Conservation (phyloP, 202 grass and related monocot genomes). For the Carex arenaria region DNA sequence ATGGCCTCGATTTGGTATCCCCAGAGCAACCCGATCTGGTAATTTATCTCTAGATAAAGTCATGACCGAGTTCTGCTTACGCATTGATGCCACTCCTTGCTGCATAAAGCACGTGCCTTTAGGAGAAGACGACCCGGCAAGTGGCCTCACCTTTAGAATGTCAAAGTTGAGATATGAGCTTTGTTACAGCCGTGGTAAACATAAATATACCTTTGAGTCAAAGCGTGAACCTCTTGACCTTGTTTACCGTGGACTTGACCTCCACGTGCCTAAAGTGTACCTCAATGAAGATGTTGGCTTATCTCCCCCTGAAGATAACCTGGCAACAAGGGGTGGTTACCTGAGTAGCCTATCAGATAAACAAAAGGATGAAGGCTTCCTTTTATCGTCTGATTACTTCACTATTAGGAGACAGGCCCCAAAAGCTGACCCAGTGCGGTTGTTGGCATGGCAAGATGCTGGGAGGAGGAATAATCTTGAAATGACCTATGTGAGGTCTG, state of each 20-base stretch:
- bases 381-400: conserved; percentile 85
- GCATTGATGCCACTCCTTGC: conserved; percentile 78
- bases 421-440: conserved; percentile 71
- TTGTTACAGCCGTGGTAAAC: conserved; percentile 95
- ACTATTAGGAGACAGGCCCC: conserved; percentile 90
- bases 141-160: conserved; percentile 84
- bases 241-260: conserved; percentile 93
- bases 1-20: conserved; percentile 91
- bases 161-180: conserved; percentile 92
- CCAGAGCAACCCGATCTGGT: conserved; percentile 76
- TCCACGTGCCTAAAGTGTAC: conserved; percentile 74
- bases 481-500: conserved; percentile 72
- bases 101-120: conserved; percentile 80
- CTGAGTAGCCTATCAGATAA: conserved; percentile 61
- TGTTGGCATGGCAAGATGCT: conserved; percentile 83
- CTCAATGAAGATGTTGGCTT: conserved; percentile 46
- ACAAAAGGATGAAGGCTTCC: conserved; percentile 65
- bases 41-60: conserved; percentile 99
- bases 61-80: conserved; percentile 96
- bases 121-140: conserved; percentile 82
- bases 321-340: conserved; percentile 25
- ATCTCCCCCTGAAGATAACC: conserved; percentile 41
- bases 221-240: conserved; percentile 92
- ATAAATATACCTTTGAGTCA: conserved; percentile 92
- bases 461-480: conserved; percentile 70